Conservation (phyloP, 148 eudicot species). For the Vaccinium macrocarpon region DNA sequence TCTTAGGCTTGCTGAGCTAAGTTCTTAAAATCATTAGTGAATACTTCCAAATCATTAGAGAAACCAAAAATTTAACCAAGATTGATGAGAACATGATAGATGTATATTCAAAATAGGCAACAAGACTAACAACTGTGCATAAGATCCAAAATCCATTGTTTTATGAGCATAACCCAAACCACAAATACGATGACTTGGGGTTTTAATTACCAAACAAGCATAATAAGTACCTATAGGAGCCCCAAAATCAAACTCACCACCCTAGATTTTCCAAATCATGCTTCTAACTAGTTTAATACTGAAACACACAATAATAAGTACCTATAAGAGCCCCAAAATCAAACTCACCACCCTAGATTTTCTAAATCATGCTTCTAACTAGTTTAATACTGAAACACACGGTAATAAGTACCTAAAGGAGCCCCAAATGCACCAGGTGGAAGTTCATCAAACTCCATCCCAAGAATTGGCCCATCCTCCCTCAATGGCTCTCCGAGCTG, state of each 20-base stretch:
- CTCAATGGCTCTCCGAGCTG: slow-evolving; percentile 51
- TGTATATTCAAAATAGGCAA: slow-evolving; percentile 1
- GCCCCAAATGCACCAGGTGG: slow-evolving; percentile 51
- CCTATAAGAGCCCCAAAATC: slow-evolving; percentile 22
- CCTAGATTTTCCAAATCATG: background rate
- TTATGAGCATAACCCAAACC: background rate
- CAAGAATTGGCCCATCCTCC: slow-evolving; percentile 53
- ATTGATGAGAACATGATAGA: background rate
- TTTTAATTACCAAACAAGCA: slow-evolving; percentile 5
- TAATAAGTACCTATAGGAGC: background rate
- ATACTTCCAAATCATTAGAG: background rate
- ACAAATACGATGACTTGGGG: background rate
- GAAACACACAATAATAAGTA: slow-evolving; percentile 11
- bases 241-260: background rate
- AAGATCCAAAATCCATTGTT: background rate
- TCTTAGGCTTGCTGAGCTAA: background rate
- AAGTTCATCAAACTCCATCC: slow-evolving; percentile 45
- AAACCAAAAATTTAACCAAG: slow-evolving; percentile 1
- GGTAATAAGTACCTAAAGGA: slow-evolving; percentile 34
- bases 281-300: background rate
- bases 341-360: background rate
- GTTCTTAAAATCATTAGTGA: background rate
- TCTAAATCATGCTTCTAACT: background rate
- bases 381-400: background rate
- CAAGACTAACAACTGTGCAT: background rate